A percentile compares a stretch with the other conserved stretches of the same genome.
Conservation (phyloP, 208 protist genomes). For the Naegleria fowleri region DNA sequence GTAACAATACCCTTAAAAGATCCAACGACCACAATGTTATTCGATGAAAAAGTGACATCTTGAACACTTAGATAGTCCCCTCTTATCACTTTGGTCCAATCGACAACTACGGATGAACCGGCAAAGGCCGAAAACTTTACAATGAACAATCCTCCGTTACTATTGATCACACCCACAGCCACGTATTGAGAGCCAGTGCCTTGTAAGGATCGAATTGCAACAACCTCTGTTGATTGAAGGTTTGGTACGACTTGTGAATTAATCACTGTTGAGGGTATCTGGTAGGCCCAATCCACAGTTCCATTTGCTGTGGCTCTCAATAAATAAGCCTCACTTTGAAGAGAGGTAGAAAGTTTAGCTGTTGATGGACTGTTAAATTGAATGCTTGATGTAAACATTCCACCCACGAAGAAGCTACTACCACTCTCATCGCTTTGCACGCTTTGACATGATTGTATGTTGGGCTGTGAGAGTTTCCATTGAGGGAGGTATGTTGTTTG, state of each 20-base stretch:
- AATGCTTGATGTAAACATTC: no score
- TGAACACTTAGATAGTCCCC: neutral
- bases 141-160: neutral
- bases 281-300: neutral
- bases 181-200: neutral
- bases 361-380: no score
- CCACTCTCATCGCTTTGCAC: no score
- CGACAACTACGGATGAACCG: neutral
- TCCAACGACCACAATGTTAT: neutral
- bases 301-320: neutral
- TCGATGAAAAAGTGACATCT: neutral
- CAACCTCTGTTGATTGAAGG: neutral
- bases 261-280: neutral
- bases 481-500: no score
- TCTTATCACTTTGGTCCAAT: neutral
- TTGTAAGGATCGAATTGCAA: neutral
- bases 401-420: no score
- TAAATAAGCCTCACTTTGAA: neutral
- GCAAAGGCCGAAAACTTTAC: neutral
- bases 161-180: neutral
- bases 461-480: no score
- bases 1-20: neutral
- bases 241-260: neutral
- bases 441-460: no score
- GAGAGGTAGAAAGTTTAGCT: neutral